These are phyloP conservation scores for Penicillium freii DNA, from an alignment of 2,329 filamentous ascomycete genomes.

Conservation along the genomic window DNA sequence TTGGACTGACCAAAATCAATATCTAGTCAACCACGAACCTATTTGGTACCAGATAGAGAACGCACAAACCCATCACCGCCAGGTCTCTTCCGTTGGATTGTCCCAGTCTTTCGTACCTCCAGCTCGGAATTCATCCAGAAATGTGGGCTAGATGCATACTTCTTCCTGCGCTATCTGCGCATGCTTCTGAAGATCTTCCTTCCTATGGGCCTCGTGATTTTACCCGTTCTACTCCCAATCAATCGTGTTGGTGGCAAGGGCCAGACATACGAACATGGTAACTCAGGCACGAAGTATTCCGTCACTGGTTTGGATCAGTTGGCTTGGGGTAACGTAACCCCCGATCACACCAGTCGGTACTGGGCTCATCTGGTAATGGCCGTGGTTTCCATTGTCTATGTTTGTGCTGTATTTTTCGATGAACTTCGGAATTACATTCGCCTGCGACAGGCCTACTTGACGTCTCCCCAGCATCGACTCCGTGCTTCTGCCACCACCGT, in stretches of 20 bases:
- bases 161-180: constrained; percentile 88
- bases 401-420: constrained; percentile 81
- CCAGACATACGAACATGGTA: constrained; percentile 48
- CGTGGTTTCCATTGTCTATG: constrained; percentile 73
- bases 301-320: constrained; percentile 74
- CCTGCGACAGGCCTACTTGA: constrained; percentile 89
- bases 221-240: constrained; percentile 82
- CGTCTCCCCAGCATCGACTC: constrained; percentile 89
- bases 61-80: constrained; percentile 71
- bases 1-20: constrained; percentile 8
- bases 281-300: constrained; percentile 42
- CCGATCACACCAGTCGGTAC: constrained; percentile 65
- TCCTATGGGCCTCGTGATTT: constrained; percentile 71
- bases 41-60: constrained; percentile 80
- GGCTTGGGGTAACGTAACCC: constrained; percentile 81
- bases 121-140: constrained; percentile 88
- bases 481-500: constrained; percentile 94
- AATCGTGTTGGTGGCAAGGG: constrained; percentile 73
- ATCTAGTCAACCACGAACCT: constrained; percentile 74
- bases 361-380: constrained; percentile 84
- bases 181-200: constrained; percentile 89
- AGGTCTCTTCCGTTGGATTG: constrained; percentile 55
- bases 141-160: constrained; percentile 93
- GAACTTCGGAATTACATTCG: constrained; percentile 88
- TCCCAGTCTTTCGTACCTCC: constrained; percentile 63